Conservation (phyloP, 495 filamentous ascomycete genomes). For the Penicillium crystallinum region DNA sequence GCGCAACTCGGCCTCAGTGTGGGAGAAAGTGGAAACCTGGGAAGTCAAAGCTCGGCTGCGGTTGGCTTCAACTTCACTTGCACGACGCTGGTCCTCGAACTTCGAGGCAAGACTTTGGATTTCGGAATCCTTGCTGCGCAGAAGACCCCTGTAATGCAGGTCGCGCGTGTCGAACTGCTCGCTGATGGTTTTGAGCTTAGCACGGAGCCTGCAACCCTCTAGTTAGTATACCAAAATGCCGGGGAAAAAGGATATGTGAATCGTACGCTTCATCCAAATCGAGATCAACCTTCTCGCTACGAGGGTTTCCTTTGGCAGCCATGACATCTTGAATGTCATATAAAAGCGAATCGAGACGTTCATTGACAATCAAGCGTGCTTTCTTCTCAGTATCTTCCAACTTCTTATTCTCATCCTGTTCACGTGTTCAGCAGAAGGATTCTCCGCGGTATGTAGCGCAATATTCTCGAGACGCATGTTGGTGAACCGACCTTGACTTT, state of each 20-base stretch:
- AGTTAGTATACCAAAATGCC: constrained; percentile 6
- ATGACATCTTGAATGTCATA: constrained; percentile 75
- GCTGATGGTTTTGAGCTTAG: constrained; percentile 86
- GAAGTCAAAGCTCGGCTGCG: constrained; percentile 78
- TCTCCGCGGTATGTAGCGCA: background rate
- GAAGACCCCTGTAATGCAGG: constrained; percentile 79
- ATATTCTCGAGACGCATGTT: background rate
- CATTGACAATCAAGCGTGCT: constrained; percentile 77
- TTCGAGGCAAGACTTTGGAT: constrained; percentile 83
- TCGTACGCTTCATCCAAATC: constrained; percentile 83
- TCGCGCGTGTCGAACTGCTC: constrained; percentile 96
- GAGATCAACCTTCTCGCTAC: constrained; percentile 67
- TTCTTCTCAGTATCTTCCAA: constrained; percentile 76
- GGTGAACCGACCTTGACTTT: constrained; percentile 71
- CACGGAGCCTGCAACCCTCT: constrained; percentile 60
- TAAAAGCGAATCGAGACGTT: constrained; percentile 68
- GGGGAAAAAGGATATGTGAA: background rate
- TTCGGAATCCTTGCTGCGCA: constrained; percentile 94
- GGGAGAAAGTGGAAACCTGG: constrained; percentile 92
- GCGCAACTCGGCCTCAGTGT: constrained; percentile 88
- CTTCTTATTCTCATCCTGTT: constrained; percentile 86
- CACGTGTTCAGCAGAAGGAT: background rate
- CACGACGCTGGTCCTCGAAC: constrained; percentile 82
- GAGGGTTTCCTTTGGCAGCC: constrained; percentile 70
- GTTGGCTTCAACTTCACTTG: constrained; percentile 70